Conservation (phyloP, 2,329 filamentous ascomycete genomes). For the Ophiocordyceps australis region DNA sequence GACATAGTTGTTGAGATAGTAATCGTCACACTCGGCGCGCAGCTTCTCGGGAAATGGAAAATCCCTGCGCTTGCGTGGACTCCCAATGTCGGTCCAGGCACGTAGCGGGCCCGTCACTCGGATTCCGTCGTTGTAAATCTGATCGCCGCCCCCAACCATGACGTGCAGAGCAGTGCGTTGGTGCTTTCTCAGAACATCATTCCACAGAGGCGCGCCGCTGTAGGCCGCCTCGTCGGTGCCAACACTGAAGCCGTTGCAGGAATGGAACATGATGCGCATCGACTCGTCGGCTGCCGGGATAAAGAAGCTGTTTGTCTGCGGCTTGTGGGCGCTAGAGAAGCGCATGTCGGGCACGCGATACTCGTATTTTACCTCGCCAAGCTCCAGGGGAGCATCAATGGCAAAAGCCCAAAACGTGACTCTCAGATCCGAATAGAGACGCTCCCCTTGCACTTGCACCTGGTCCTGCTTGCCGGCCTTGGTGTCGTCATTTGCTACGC, state of each 20-base stretch:
- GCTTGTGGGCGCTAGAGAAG: conserved; percentile 37
- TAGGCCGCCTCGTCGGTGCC: conserved; percentile 73
- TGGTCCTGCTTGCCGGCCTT: conserved; percentile 25
- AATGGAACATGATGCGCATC: conserved; percentile 98
- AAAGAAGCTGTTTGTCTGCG: conserved; percentile 55
- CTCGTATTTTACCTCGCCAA: conserved; percentile 55
- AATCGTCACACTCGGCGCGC: conserved; percentile 69
- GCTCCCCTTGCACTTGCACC: conserved; percentile 16
- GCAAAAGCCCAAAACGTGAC: conserved; percentile 92
- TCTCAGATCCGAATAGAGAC: conserved; percentile 46
- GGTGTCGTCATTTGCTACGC: neutral
- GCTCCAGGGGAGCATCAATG: conserved; percentile 56
- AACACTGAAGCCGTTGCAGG: conserved; percentile 90
- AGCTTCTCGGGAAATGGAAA: conserved; percentile 63
- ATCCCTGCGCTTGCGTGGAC: conserved; percentile 64
- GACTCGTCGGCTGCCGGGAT: conserved; percentile 67
- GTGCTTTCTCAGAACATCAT: conserved; percentile 76
- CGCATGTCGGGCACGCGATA: conserved; percentile 54
- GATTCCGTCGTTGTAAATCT: conserved; percentile 92
- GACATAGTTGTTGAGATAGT: conserved; percentile 84
- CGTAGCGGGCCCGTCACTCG: conserved; percentile 67
- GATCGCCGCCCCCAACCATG: conserved; percentile 87
- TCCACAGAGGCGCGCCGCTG: conserved; percentile 86
- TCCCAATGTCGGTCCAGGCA: conserved; percentile 68
- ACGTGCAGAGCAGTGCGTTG: conserved; percentile 74